Conservation (phyloP, 768 basidiomycete genomes). For the Trametes cinnabarina region DNA sequence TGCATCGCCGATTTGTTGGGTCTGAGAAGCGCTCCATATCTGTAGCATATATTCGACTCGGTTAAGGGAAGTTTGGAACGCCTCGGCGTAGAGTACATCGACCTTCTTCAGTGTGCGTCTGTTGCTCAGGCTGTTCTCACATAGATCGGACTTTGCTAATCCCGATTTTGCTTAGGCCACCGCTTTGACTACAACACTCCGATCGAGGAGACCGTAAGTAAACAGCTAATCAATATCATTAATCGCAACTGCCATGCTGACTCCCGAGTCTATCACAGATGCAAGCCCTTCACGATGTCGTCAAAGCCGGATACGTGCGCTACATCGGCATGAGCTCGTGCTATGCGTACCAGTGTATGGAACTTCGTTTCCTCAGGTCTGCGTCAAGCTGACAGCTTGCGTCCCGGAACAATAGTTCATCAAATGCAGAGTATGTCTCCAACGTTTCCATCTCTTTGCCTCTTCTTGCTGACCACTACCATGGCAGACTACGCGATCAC, state of each 20-base stretch:
- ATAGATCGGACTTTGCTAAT: neutral
- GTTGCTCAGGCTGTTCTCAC: too few species aligned
- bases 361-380: neutral
- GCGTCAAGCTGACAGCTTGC: neutral
- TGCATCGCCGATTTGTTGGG: slow-evolving; percentile 7
- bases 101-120: slow-evolving; percentile 47
- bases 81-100: slow-evolving; percentile 52
- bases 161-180: slow-evolving; percentile 33
- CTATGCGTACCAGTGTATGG: slow-evolving; percentile 36
- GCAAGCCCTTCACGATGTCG: slow-evolving; percentile 48
- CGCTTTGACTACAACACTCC: slow-evolving; percentile 39
- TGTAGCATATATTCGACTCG: slow-evolving; percentile 16
- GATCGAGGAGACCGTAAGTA: slow-evolving; percentile 35
- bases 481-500: slow-evolving; percentile 40
- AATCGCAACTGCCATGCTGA: neutral
- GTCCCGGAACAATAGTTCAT: slow-evolving; percentile 30
- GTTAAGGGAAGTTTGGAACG: slow-evolving; percentile 34
- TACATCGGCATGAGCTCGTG: slow-evolving; percentile 43
- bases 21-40: neutral
- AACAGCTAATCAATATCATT: too few species aligned
- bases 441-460: neutral
- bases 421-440: slow-evolving; percentile 33
- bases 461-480: neutral
- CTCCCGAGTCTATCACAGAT: slow-evolving; percentile 26
- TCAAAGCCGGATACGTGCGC: slow-evolving; percentile 43